A percentile compares a stretch with the other conserved stretches of the same genome.
phyloP scores from a whole-genome alignment of 148 eudicot species.

The Chenopodium formosanum region DNA sequence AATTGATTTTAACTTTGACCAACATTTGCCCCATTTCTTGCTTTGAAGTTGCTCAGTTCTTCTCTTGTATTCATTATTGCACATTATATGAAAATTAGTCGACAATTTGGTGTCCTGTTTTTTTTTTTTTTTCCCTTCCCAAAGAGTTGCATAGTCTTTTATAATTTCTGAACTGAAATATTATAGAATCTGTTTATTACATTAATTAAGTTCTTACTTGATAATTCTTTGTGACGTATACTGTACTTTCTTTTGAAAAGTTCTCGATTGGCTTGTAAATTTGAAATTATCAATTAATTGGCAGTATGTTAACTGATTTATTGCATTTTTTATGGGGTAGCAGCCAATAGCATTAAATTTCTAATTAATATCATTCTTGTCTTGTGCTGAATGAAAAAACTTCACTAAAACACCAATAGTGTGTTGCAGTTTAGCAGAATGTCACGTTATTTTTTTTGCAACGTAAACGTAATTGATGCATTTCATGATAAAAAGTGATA shows the following conservation, averaged over 20 bases:
- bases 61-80: neutral
- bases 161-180: neutral
- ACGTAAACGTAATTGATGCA: slow-evolving; percentile 5
- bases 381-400: slow-evolving; percentile 5
- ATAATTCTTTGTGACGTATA: neutral
- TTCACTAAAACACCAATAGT: slow-evolving; percentile 19
- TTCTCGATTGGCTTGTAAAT: slow-evolving; percentile 9
- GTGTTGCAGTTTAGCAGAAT: slow-evolving; percentile 16
- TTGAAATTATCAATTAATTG: slow-evolving; percentile 1
- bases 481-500: slow-evolving; percentile 16
- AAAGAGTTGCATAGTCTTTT: neutral
- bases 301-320: slow-evolving; percentile 13
- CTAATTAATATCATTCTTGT: slow-evolving; percentile 20
- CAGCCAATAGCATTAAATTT: slow-evolving; percentile 14
- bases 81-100: neutral
- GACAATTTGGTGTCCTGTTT: neutral
- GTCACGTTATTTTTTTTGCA: neutral
- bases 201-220: slow-evolving; percentile 6
- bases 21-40: neutral
- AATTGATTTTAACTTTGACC: neutral
- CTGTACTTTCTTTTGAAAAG: neutral
- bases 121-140: neutral
- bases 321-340: slow-evolving; percentile 18
- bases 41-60: neutral
- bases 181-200: neutral